phyloP scores from a whole-genome alignment of 306 rosid genomes.

The Aeschynomene evenia region DNA sequence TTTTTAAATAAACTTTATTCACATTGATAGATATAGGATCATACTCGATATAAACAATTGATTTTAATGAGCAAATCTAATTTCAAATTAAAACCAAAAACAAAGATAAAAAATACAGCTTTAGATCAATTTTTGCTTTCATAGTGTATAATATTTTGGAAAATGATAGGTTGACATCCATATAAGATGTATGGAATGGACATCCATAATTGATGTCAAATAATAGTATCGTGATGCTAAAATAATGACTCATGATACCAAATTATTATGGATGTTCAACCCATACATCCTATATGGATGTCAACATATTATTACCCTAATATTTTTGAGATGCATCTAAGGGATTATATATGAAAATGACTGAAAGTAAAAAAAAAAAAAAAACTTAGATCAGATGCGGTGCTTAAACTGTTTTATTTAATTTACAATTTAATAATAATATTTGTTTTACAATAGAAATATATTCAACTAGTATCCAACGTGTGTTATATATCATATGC shows the following conservation, averaged over 20 bases:
- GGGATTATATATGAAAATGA: not conserved
- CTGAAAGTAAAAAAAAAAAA: not conserved
- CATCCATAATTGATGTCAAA: too few species aligned
- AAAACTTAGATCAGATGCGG: not conserved
- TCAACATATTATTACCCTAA: too few species aligned
- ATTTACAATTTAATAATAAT: not conserved
- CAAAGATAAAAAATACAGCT: not conserved
- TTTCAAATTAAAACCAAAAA: not conserved
- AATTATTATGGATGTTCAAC: too few species aligned
- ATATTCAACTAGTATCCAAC: too few species aligned
- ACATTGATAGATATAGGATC: not conserved
- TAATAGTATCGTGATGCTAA: too few species aligned
- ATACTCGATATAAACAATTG: not conserved
- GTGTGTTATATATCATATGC: too few species aligned
- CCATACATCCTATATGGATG: too few species aligned
- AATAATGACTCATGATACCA: too few species aligned
- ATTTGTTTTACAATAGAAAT: too few species aligned
- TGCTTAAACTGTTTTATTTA: not conserved
- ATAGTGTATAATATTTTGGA: too few species aligned
- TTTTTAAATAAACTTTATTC: not conserved
- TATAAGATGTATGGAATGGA: too few species aligned
- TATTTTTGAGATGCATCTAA: not conserved
- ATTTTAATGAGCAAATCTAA: not conserved
- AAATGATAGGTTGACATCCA: too few species aligned
- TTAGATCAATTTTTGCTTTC: not conserved